A percentile compares a stretch with the other conserved stretches of the same genome.
Evolutionary conservation across 2,329 filamentous ascomycete genomes (phyloP).

Genomic region (Geosmithia flava): DNA sequence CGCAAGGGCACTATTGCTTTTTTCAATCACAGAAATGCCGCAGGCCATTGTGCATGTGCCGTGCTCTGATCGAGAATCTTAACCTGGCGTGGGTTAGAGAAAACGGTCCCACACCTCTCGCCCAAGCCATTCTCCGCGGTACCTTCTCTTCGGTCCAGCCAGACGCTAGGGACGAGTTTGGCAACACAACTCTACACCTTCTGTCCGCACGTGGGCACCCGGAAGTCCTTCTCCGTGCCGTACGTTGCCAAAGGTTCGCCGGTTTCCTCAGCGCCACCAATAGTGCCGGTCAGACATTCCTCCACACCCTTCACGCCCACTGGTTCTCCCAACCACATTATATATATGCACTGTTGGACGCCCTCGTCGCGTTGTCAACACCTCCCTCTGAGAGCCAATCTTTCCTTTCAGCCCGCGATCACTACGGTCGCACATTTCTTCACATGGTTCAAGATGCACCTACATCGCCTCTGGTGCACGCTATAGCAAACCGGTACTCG

Average conservation of each 20-base stretch:
- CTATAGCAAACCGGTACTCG: too few species aligned
- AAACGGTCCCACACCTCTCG: constrained; percentile 10
- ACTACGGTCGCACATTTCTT: constrained; percentile 40
- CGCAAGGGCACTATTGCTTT: constrained; percentile 7
- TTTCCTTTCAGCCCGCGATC: constrained; percentile 25
- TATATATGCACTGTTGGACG: too few species aligned
- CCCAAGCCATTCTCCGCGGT: constrained; percentile 6
- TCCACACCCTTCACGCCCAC: constrained; percentile 25
- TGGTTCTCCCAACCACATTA: constrained; percentile 8
- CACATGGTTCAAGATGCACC: constrained; percentile 22
- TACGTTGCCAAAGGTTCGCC: constrained; percentile 7
- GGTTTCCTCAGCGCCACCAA: constrained; percentile 19
- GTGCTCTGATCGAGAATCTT: constrained; percentile 9
- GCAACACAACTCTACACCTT: constrained; percentile 34
- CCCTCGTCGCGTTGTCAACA: constrained; percentile 8
- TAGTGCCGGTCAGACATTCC: constrained; percentile 33
- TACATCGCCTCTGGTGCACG: too few species aligned
- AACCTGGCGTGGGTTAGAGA: constrained; percentile 16
- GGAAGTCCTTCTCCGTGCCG: constrained; percentile 14
- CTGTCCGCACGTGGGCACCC: constrained; percentile 22
- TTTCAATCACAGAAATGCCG: constrained; percentile 10
- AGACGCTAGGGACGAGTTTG: constrained; percentile 24
- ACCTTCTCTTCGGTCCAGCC: constrained; percentile 5
- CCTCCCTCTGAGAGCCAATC: constrained; percentile 13
- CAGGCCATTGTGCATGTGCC: constrained; percentile 15